These are phyloP conservation scores for Candolleomyces efflorescens DNA, from an alignment of 768 basidiomycete genomes.

Conservation along the genomic window DNA sequence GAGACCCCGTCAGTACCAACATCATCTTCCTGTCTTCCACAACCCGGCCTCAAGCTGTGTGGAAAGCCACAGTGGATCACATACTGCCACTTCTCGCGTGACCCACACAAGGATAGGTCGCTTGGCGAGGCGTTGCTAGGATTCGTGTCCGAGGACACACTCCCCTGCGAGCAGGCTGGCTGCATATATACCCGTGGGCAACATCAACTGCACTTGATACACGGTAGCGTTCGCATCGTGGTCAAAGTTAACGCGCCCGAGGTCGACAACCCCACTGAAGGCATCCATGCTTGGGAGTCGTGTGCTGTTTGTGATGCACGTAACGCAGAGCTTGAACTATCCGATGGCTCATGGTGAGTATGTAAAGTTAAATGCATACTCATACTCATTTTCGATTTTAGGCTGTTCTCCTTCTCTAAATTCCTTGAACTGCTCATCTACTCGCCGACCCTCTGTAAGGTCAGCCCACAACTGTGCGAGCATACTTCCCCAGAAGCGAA, in stretches of 20 bases:
- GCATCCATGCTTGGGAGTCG: slow-evolving; percentile 42
- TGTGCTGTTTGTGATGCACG: slow-evolving; percentile 44
- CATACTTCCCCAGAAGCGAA: slow-evolving; percentile 32
- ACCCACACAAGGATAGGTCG: slow-evolving; percentile 21
- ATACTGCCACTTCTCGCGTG: slow-evolving; percentile 42
- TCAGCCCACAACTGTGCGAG: slow-evolving; percentile 40
- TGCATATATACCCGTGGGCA: slow-evolving; percentile 31
- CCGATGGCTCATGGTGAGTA: slow-evolving; percentile 51
- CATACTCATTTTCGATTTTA: slow-evolving; percentile 16
- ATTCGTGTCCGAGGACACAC: slow-evolving; percentile 24
- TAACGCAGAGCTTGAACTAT: slow-evolving; percentile 33
- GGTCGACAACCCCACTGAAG: slow-evolving; percentile 13
- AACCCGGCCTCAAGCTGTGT: slow-evolving; percentile 29
- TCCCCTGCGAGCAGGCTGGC: slow-evolving; percentile 32
- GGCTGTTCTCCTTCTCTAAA: slow-evolving; percentile 54
- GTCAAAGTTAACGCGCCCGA: slow-evolving; percentile 18
- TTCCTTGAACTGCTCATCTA: slow-evolving; percentile 52
- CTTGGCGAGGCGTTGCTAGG: slow-evolving; percentile 42
- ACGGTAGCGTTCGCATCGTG: slow-evolving; percentile 29
- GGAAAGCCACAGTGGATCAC: slow-evolving; percentile 46
- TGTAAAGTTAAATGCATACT: background rate
- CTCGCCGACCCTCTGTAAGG: slow-evolving; percentile 30
- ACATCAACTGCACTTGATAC: slow-evolving; percentile 44
- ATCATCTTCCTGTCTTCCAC: slow-evolving; percentile 13
- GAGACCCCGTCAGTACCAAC: background rate